phyloP scores from a whole-genome alignment of 306 rosid genomes.

The Cucurbita moschata region DNA sequence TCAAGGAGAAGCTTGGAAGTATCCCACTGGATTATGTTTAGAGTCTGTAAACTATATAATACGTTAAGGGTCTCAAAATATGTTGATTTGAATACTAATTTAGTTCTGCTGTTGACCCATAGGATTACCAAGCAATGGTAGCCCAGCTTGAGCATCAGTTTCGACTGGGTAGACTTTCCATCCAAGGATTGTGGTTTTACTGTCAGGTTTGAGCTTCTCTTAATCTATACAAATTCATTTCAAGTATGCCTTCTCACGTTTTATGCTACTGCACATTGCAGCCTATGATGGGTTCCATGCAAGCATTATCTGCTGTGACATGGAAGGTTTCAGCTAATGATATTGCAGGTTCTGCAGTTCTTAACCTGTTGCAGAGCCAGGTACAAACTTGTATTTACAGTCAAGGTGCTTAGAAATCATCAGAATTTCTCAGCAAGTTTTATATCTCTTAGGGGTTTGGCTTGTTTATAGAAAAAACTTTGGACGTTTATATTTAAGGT shows the following conservation, averaged over 20 bases:
- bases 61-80: background rate
- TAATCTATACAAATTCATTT: conserved; percentile 7
- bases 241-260: background rate
- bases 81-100: background rate
- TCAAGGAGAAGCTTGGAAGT: background rate
- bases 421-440: background rate
- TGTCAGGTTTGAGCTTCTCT: conserved; percentile 59
- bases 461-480: background rate
- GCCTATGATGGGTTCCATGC: conserved; percentile 96
- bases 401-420: background rate
- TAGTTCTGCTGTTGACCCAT: conserved; percentile 3
- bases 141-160: conserved; percentile 97
- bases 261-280: conserved; percentile 24
- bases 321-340: conserved; percentile 64
- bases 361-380: conserved; percentile 92
- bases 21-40: background rate
- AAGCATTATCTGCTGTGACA: conserved; percentile 62
- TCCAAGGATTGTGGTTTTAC: conserved; percentile 97
- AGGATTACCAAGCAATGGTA: conserved; percentile 98
- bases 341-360: conserved; percentile 84
- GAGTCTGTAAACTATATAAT: background rate
- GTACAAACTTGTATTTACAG: conserved; percentile 18
- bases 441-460: background rate
- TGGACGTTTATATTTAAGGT: background rate
- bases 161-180: conserved; percentile 80